phyloP scores from a whole-genome alignment of 176 grass and related monocot genomes.

The Musa schizocarpa region DNA sequence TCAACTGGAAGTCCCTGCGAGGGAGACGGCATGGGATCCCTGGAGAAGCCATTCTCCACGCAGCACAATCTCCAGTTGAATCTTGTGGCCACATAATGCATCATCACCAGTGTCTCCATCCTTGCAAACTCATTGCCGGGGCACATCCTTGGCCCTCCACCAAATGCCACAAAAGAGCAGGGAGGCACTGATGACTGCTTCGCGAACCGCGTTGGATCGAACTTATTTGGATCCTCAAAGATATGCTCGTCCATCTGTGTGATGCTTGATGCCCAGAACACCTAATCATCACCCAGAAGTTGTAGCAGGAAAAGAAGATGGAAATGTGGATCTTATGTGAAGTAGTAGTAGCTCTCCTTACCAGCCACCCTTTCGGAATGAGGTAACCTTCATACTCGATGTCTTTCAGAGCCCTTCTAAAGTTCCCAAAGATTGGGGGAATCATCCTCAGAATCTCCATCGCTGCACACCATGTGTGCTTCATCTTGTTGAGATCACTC shows the following conservation, averaged over 20 bases:
- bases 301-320: too few species aligned
- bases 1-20: too few species aligned
- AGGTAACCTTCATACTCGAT: conserved; percentile 31
- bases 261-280: conserved; percentile 31
- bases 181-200: conserved; percentile 8
- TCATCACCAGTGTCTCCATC: conserved; percentile 39
- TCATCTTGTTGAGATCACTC: conserved; percentile 40
- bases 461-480: conserved; percentile 38
- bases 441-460: conserved; percentile 32
- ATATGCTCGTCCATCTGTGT: conserved; percentile 35
- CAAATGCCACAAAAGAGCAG: conserved; percentile 40
- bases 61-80: conserved; percentile 35
- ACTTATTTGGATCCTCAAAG: conserved; percentile 32
- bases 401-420: conserved; percentile 26
- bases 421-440: conserved; percentile 37
- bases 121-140: conserved; percentile 29
- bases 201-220: conserved; percentile 30
- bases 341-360: not conserved
- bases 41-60: not conserved
- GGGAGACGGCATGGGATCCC: too few species aligned
- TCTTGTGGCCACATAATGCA: conserved; percentile 26
- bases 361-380: conserved; percentile 47
- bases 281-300: conserved; percentile 1
- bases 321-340: too few species aligned
- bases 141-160: conserved; percentile 32